Conservation (phyloP, 257 asterid species). For the Capsicum baccatum region DNA sequence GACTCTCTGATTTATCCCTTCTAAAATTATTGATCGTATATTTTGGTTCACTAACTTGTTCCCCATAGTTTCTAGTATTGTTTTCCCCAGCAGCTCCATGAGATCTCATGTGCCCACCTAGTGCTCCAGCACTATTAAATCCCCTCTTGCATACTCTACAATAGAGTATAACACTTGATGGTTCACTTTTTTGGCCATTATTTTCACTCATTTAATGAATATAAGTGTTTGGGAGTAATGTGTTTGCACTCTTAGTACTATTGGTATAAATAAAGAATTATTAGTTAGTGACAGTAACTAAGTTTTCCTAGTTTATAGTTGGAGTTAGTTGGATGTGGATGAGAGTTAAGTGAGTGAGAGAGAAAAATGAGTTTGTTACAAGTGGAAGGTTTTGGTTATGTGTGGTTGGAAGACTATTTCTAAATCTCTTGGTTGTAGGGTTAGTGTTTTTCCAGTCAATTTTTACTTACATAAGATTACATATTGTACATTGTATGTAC, state of each 20-base stretch:
- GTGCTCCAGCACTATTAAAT: slow-evolving; percentile 56
- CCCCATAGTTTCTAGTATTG: slow-evolving; percentile 8
- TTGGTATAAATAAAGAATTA: slow-evolving; percentile 31
- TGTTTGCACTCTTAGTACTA: background rate
- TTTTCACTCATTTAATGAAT: slow-evolving; percentile 12
- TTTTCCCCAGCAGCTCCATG: slow-evolving; percentile 47
- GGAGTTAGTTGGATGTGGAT: slow-evolving; percentile 57
- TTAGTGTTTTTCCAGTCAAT: background rate
- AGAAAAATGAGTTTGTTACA: slow-evolving; percentile 42
- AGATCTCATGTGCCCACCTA: slow-evolving; percentile 71
- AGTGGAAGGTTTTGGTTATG: slow-evolving; percentile 35
- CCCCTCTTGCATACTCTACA: slow-evolving; percentile 55
- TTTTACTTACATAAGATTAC: background rate
- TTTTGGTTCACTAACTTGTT: slow-evolving; percentile 31
- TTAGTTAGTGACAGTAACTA: slow-evolving; percentile 42
- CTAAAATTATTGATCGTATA: background rate
- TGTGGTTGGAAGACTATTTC: slow-evolving; percentile 49
- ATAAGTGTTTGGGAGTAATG: background rate
- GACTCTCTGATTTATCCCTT: slow-evolving; percentile 35
- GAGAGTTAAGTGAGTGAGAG: slow-evolving; percentile 47
- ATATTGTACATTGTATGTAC: background rate
- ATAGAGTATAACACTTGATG: slow-evolving; percentile 40
- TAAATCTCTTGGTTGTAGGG: slow-evolving; percentile 42
- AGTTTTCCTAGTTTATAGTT: slow-evolving; percentile 66
- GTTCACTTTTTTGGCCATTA: slow-evolving; percentile 25